Base-by-base conservation (phyloP, 768 basidiomycete species). In the Rhodosporidiobolus odoratus region DNA sequence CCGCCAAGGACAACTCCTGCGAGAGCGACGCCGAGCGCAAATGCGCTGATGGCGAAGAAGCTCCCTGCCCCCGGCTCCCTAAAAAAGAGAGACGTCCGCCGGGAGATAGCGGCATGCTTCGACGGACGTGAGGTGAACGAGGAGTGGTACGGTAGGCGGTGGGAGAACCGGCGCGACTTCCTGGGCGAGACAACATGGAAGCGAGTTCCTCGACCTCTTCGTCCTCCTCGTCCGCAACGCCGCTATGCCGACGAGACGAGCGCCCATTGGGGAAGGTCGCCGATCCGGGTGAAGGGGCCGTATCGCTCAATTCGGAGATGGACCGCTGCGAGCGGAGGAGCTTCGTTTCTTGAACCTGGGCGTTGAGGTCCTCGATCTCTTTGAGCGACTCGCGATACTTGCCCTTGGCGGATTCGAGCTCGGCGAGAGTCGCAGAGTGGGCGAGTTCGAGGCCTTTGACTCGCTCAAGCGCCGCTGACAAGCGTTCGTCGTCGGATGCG, bases 1-100 rank as follows among this genome's bases (percentile, higher is more conserved):
- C 79, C 78, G 79, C 79, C 77, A 76, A 81, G 27, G 81, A 82
- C 67, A 81, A 78, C 79, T 82, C 92, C 92, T 97, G 93, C 83
- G 93, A 94, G 76, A 95, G 87, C 84, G 93, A 95, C 83, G 88
- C 86, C 80, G 92, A 93, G 81, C 90, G 90, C 83, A 90, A 91
- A 75, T 88, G 86, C 86, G 91, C 57, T 41, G 68, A 59, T 17
- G 68, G 47, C 62, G 63, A 65, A n/a, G 19, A 10, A 16, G 63
- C 64, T 65, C 67, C 70, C 60, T 62, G 63, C 66, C 72, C 74
- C 43, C 76, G 62, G 38, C 43, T 25, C 10, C 72, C 76, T 58
- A 76, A 72, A 78, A 78, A 78, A 78, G 75, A 74, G 50, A 66
- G 53, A 16, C 75, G 71, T 19, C 58, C 57, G 32, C 40, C 38